phyloP scores from a whole-genome alignment of 2,329 filamentous ascomycete genomes.

The Apiospora saccharicola region DNA sequence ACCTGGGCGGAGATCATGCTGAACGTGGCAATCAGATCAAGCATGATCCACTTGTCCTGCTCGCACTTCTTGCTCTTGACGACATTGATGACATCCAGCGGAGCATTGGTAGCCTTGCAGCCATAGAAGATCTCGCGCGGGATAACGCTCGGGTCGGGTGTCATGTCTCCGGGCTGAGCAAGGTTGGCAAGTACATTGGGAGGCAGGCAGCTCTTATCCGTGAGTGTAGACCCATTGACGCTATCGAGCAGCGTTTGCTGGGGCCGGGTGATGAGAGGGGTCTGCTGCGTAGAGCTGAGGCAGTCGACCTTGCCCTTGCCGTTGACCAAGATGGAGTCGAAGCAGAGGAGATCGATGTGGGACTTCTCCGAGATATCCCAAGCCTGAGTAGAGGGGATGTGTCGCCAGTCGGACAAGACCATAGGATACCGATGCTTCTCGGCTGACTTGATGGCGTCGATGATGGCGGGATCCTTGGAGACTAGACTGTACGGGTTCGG shows the following conservation, averaged over 20 bases:
- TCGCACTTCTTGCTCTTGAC: conserved; percentile 31
- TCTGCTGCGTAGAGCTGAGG: neutral
- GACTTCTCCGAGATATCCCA: conserved; percentile 52
- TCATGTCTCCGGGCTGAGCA: conserved; percentile 31
- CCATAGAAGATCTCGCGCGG: conserved; percentile 52
- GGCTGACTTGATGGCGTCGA: conserved; percentile 56
- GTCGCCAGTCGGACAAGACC: conserved; percentile 63
- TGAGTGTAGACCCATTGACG: conserved; percentile 44
- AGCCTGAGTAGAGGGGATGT: conserved; percentile 58
- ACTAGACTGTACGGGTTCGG: conserved; percentile 60
- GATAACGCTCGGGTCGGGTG: conserved; percentile 46
- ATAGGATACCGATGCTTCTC: conserved; percentile 56
- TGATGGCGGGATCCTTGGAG: conserved; percentile 45
- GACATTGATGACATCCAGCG: conserved; percentile 52
- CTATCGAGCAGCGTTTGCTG: conserved; percentile 42
- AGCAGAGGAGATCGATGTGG: conserved; percentile 60
- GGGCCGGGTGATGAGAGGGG: conserved; percentile 38
- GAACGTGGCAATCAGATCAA: conserved; percentile 62
- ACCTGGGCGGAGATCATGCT: conserved; percentile 53
- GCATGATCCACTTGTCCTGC: conserved; percentile 55
- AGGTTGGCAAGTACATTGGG: conserved; percentile 49
- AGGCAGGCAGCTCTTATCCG: conserved; percentile 51
- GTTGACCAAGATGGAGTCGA: conserved; percentile 68
- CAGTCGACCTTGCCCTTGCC: conserved; percentile 58
- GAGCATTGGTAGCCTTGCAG: conserved; percentile 54